phyloP scores from a whole-genome alignment of 129 eudicot species.

The Smallanthus sonchifolius region DNA sequence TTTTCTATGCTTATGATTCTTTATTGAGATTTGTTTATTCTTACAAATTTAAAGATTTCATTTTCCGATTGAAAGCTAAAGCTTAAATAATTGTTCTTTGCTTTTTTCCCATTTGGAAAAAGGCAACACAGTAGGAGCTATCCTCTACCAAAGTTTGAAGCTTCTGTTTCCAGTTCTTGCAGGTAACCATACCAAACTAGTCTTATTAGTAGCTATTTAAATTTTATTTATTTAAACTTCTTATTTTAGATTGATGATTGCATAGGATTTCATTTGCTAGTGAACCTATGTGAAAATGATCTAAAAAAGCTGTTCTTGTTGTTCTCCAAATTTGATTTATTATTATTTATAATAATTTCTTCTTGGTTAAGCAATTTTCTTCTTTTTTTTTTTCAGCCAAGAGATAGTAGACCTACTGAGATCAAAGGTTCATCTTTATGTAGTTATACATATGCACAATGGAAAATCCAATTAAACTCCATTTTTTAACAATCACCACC shows the following conservation, averaged over 20 bases:
- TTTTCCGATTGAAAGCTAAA: conserved; percentile 38
- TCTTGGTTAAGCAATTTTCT: neutral
- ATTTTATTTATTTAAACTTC: neutral
- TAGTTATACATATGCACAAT: conserved; percentile 17
- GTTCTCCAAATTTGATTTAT: neutral
- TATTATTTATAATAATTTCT: neutral
- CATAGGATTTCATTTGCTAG: neutral
- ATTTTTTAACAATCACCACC: conserved; percentile 9
- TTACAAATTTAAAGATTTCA: conserved; percentile 25
- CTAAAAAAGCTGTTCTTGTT: neutral
- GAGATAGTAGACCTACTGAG: conserved; percentile 18
- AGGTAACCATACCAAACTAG: conserved; percentile 20
- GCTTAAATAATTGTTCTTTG: conserved; percentile 37
- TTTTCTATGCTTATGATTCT: conserved; percentile 27
- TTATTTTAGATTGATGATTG: neutral
- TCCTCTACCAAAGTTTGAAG: conserved; percentile 25
- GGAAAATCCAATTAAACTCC: conserved; percentile 16
- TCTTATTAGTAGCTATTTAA: neutral
- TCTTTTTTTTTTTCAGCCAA: conserved; percentile 13
- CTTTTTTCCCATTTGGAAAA: conserved; percentile 31
- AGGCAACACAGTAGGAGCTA: conserved; percentile 4
- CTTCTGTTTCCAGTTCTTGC: conserved; percentile 17
- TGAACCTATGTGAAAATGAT: neutral
- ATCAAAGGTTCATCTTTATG: conserved; percentile 1
- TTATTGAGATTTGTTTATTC: conserved; percentile 28